Percentiles rank a stretch among this genome's conserved stretches.
phyloP scores from a whole-genome alignment of 345 rosid species.

The Rhodamnia argentea region DNA sequence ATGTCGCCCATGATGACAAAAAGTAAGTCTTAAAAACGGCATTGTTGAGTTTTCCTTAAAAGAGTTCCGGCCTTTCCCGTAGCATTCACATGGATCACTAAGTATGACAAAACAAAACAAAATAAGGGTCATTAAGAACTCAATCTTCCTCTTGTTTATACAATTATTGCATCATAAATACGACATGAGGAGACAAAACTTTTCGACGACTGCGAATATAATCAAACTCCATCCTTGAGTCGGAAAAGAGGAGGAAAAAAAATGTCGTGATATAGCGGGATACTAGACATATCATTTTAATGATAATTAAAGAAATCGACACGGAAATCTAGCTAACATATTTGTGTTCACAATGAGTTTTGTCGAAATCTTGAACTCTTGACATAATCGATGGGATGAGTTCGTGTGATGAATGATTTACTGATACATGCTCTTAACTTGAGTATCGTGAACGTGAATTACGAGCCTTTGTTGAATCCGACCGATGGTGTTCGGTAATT shows the following conservation, averaged over 20 bases:
- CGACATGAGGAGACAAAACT: not conserved
- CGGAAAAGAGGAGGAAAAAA: not conserved
- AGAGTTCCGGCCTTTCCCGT: not conserved
- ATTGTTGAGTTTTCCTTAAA: no score
- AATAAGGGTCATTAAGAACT: not conserved
- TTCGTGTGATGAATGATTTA: no score
- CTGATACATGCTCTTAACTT: no score
- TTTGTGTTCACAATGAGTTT: no score
- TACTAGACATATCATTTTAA: not conserved
- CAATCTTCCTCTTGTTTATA: not conserved
- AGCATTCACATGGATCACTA: not conserved
- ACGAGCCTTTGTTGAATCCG: no score
- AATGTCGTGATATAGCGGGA: not conserved
- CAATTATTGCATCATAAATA: not conserved
- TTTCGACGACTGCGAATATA: not conserved
- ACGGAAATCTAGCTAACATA: not conserved
- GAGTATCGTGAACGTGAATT: no score
- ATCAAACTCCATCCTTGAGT: not conserved
- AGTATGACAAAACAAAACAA: not conserved
- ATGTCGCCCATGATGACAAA: no score
- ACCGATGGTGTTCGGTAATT: no score
- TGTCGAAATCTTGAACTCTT: no score
- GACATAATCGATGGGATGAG: no score
- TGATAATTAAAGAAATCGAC: not conserved
- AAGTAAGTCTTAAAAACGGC: no score